These are phyloP conservation scores for Sporothrix inflata DNA, from an alignment of 2,329 filamentous ascomycete species.

Conservation along the genomic window DNA sequence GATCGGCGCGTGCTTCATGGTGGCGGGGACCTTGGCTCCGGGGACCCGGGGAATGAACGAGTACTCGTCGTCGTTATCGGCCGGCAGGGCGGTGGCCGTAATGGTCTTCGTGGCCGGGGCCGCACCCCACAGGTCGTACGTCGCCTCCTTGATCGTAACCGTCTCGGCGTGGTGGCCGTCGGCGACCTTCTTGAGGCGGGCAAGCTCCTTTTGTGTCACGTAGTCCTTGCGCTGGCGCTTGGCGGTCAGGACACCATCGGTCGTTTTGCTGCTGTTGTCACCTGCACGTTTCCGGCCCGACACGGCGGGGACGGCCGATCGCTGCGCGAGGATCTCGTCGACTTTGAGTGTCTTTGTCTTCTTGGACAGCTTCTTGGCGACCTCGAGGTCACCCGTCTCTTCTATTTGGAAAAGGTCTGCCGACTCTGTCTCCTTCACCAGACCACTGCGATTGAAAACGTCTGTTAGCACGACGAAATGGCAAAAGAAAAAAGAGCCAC, in stretches of 20 bases:
- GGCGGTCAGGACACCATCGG: conserved; percentile 70
- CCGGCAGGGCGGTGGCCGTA: conserved; percentile 37
- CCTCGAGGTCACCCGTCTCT: conserved; percentile 67
- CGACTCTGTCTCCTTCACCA: conserved; percentile 80
- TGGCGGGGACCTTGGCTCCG: conserved; percentile 71
- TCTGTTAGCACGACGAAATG: neutral
- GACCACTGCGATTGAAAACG: conserved; percentile 61
- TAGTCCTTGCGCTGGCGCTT: conserved; percentile 80
- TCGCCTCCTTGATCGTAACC: conserved; percentile 61
- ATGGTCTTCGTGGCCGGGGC: conserved; percentile 35
- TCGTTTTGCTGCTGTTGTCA: conserved; percentile 58
- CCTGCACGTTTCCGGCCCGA: conserved; percentile 75
- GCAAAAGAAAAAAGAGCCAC: too few relatives aligned
- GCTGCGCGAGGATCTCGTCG: conserved; percentile 86
- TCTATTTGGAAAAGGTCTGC: conserved; percentile 86
- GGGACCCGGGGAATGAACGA: conserved; percentile 70
- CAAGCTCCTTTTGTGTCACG: conserved; percentile 82
- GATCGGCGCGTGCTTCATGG: conserved; percentile 75
- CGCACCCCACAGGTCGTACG: conserved; percentile 77
- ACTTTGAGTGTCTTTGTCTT: conserved; percentile 77
- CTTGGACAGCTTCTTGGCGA: conserved; percentile 65
- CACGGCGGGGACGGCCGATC: conserved; percentile 81
- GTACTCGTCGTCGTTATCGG: conserved; percentile 54
- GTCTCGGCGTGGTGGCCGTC: conserved; percentile 66
- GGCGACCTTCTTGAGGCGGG: conserved; percentile 76